Evolutionary conservation across 768 basidiomycete genomes (phyloP), one percentile per base, ranked within the genome.

Genomic region (Boletus rubropictus): DNA sequence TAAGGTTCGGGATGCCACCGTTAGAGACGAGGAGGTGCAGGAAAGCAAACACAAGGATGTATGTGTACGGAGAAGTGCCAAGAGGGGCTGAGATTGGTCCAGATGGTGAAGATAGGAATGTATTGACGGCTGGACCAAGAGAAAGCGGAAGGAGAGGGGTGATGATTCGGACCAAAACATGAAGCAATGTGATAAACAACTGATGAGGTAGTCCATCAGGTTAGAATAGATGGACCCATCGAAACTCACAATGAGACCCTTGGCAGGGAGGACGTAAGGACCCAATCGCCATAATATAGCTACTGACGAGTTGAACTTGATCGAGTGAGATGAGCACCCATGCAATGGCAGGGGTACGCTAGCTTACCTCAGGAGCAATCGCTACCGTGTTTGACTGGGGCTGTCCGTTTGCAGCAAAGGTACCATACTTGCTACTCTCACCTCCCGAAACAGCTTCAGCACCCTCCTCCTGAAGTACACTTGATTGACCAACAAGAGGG

Each of bases 21-120:
- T 77, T 78, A 22, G 87, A 82, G 65, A 88, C 80, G 25, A 92
- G 64, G 65, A 89, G 86, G 18, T 84, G 78, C 43, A 94, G 59
- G 20, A 68, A 71, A 25, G 83, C 79, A 55, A 91, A 95, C 7
- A 71, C 67, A 25, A 84, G 71, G 5, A 95, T 71, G 57, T 80
- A 78, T 10, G 75, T 71, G 86, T 89, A 91, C 14, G 82, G 77
- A 1, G 81, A 80, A 15, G 64, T 63, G 4, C 64, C 61, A 0
- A 65, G 10, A 1, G 61, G 61, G 7, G 51, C 33, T 2, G 55
- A 56, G 7, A 65, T 52, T 1, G 63, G 60, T 2, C 39, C 22
- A 34, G 46, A 50, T 9, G 53, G 22, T 9, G 52, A 50, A 6
- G 64, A 48, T 14, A 56, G 27, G 35, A 65, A 56, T 29, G 49